phyloP scores from a whole-genome alignment of 2,329 filamentous ascomycete species.

The Fusarium robinianum region DNA sequence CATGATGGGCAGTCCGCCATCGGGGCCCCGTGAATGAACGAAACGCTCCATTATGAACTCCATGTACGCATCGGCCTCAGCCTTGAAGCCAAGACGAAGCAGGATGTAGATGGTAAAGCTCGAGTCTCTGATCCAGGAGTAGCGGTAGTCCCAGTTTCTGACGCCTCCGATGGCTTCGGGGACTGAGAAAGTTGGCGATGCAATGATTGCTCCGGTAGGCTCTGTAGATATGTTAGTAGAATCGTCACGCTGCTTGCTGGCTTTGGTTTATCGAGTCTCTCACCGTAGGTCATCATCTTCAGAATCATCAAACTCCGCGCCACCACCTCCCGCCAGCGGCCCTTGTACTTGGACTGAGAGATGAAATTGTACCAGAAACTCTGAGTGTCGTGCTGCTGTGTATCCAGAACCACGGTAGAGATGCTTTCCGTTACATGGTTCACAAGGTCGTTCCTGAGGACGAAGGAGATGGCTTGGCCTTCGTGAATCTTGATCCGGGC shows the following conservation, averaged over 20 bases:
- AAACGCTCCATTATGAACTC: slow-evolving; percentile 76
- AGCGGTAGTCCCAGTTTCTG: slow-evolving; percentile 75
- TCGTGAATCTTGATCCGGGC: slow-evolving; percentile 64
- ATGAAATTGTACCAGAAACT: slow-evolving; percentile 77
- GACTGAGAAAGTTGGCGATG: slow-evolving; percentile 76
- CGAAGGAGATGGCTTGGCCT: slow-evolving; percentile 70
- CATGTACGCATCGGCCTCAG: slow-evolving; percentile 79
- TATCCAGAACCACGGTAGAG: slow-evolving; percentile 61
- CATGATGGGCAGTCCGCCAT: slow-evolving; percentile 76
- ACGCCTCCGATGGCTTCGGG: slow-evolving; percentile 73
- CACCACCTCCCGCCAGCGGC: slow-evolving; percentile 74
- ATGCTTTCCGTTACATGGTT: slow-evolving; percentile 62
- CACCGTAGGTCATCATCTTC: slow-evolving; percentile 72
- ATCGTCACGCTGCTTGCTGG: no score
- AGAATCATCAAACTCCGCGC: slow-evolving; percentile 72
- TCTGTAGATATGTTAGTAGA: slow-evolving; percentile 47
- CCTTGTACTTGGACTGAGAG: slow-evolving; percentile 69
- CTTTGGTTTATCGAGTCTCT: no score
- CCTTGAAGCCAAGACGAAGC: slow-evolving; percentile 73
- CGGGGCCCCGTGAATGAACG: slow-evolving; percentile 60
- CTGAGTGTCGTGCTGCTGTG: slow-evolving; percentile 70
- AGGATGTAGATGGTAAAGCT: slow-evolving; percentile 81
- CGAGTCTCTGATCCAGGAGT: slow-evolving; percentile 76
- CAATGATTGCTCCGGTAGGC: slow-evolving; percentile 77
- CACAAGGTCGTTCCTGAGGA: slow-evolving; percentile 65